phyloP scores from a whole-genome alignment of 768 basidiomycete species.

The Hydnomerulius pinastri region DNA sequence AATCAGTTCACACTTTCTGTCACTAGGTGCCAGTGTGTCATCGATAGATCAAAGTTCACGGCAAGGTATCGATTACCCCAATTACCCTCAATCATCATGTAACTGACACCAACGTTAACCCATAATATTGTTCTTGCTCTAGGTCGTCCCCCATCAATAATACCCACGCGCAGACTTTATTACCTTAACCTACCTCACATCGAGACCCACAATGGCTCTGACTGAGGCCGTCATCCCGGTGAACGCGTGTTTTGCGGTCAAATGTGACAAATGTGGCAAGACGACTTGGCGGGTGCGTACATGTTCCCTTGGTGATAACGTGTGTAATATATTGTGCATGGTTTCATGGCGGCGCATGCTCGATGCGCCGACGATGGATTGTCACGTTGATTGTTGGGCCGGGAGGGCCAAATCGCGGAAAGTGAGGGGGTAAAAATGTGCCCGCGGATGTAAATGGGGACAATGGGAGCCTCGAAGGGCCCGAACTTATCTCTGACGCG shows the following conservation, averaged over 20 bases:
- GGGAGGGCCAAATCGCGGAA: conserved; percentile 6
- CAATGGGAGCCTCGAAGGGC: background rate
- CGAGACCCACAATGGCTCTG: conserved; percentile 24
- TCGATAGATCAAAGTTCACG: background rate
- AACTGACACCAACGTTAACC: conserved; percentile 1
- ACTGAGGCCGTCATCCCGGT: conserved; percentile 37
- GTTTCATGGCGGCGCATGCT: conserved; percentile 22
- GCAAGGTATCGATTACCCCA: conserved; percentile 11
- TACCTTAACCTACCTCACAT: conserved; percentile 33
- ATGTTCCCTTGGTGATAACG: conserved; percentile 28
- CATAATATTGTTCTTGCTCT: conserved; percentile 11
- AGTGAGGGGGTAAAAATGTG: conserved; percentile 9
- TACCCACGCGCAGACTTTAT: conserved; percentile 28
- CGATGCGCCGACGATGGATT: conserved; percentile 11
- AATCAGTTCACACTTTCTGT: background rate
- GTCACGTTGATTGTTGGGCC: no score
- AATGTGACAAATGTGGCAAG: conserved; percentile 65
- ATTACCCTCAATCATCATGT: conserved; percentile 8
- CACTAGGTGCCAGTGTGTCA: background rate
- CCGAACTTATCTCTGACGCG: conserved; percentile 11
- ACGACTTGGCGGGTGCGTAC: conserved; percentile 66
- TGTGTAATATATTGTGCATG: conserved; percentile 15
- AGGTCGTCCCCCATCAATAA: conserved; percentile 22
- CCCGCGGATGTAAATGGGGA: conserved; percentile 17
- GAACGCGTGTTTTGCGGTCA: conserved; percentile 56